Evolutionary conservation across 129 eudicot genomes (phyloP).

Genomic region (Helichrysum umbraculigerum): DNA sequence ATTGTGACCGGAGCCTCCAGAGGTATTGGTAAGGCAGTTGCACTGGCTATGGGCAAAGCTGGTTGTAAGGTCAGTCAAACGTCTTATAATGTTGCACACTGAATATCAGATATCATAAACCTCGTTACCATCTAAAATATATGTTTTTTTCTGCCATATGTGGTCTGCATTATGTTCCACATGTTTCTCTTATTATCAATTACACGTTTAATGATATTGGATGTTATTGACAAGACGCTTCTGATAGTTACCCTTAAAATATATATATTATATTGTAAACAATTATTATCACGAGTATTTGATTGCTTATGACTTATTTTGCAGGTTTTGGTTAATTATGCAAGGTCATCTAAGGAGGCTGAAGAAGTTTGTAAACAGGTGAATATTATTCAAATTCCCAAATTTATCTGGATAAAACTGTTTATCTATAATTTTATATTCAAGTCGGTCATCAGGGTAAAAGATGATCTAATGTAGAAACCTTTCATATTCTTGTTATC

Average conservation of each 20-base stretch:
- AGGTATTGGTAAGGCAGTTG: conserved; percentile 93
- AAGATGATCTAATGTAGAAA: background rate
- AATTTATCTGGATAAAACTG: background rate
- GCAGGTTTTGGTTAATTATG: conserved; percentile 94
- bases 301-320: conserved; percentile 15
- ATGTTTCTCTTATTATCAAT: background rate
- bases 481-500: background rate
- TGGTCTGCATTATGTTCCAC: too few species aligned
- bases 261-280: background rate
- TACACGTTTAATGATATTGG: background rate
- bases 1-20: conserved; percentile 97
- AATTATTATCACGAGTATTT: background rate
- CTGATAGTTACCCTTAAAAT: background rate
- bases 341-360: conserved; percentile 98
- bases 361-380: conserved; percentile 98
- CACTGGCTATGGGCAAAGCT: conserved; percentile 88
- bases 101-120: background rate
- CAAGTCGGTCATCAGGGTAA: background rate
- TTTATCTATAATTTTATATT: background rate
- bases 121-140: background rate
- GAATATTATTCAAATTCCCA: background rate
- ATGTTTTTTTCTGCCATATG: too few species aligned
- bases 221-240: background rate
- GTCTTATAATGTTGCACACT: conserved; percentile 2
- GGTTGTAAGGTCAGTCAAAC: conserved; percentile 79